Percentiles rank a stretch among this genome's conserved stretches.
phyloP scores from a whole-genome alignment of 495 filamentous ascomycete species.

The Corynascus novoguineensis region DNA sequence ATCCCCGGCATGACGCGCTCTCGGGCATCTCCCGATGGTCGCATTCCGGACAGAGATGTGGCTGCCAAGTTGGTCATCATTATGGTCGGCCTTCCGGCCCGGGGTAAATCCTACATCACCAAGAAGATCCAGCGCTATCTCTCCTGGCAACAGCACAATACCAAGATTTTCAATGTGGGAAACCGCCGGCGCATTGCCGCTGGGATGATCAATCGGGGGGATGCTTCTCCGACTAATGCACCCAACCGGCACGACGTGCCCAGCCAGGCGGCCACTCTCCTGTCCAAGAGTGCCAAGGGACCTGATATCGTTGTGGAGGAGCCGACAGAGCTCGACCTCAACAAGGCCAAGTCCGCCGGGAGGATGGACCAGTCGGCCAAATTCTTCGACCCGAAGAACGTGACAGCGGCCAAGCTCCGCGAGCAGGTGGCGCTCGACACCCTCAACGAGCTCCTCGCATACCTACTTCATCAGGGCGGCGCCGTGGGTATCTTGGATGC shows the following conservation, averaged over 20 bases:
- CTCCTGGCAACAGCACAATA: constrained; percentile 95
- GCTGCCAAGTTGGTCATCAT: constrained; percentile 94
- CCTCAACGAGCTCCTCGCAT: constrained; percentile 84
- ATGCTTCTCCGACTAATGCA: constrained; percentile 22
- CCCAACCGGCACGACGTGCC: constrained; percentile 32
- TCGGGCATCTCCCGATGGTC: constrained; percentile 87
- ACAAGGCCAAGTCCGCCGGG: constrained; percentile 32
- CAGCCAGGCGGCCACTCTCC: constrained; percentile 43
- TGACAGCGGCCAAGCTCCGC: constrained; percentile 70
- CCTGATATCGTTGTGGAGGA: constrained; percentile 33
- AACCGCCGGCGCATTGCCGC: constrained; percentile 79
- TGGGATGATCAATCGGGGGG: constrained; percentile 37
- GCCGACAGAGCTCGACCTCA: constrained; percentile 33
- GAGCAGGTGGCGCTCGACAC: constrained; percentile 91
- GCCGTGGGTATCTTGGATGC: constrained; percentile 98
- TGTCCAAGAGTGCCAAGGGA: constrained; percentile 40
- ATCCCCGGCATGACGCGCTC: constrained; percentile 87
- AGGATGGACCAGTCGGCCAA: constrained; percentile 79
- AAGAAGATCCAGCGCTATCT: constrained; percentile 95
- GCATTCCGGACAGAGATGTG: constrained; percentile 85
- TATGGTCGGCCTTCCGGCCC: constrained; percentile 93
- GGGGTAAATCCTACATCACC: constrained; percentile 96
- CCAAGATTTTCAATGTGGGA: constrained; percentile 94
- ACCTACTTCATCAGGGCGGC: constrained; percentile 72
- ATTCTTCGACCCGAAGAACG: constrained; percentile 93